Conservation (phyloP, 108 stramenopile genomes). For the Skeletonema grethae region DNA sequence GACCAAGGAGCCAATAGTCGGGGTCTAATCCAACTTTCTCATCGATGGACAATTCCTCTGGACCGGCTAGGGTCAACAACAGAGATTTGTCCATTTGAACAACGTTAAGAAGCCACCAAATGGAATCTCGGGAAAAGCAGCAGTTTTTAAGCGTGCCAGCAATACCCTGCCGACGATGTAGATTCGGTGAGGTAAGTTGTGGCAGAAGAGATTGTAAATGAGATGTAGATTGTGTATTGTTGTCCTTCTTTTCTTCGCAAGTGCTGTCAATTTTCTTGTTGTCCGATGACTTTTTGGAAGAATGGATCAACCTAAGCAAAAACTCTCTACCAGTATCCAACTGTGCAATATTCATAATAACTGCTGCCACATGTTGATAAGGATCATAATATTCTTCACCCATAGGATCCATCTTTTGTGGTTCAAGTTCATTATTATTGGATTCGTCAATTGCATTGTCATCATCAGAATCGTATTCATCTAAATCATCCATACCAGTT, state of each 20-base stretch:
- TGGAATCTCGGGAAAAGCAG: slow-evolving; percentile 79
- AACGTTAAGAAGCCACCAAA: slow-evolving; percentile 85
- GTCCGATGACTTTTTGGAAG: slow-evolving; percentile 3
- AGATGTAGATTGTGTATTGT: slow-evolving; percentile 30
- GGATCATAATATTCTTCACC: slow-evolving; percentile 64
- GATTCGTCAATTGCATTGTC: slow-evolving; percentile 1
- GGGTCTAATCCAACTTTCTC: slow-evolving; percentile 89
- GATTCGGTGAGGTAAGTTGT: slow-evolving; percentile 61
- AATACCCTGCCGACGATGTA: slow-evolving; percentile 78
- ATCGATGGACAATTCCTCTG: slow-evolving; percentile 83
- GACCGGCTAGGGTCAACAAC: slow-evolving; percentile 77
- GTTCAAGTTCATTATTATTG: slow-evolving; percentile 20
- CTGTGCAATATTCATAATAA: slow-evolving; percentile 89
- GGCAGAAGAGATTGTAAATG: slow-evolving; percentile 64
- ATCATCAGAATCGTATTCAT: slow-evolving; percentile 38
- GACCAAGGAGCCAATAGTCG: slow-evolving; percentile 87
- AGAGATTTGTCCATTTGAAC: slow-evolving; percentile 63
- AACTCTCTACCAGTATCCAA: slow-evolving; percentile 75
- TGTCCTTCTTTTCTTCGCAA: slow-evolving; percentile 3
- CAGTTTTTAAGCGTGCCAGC: slow-evolving; percentile 85
- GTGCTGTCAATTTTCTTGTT: slow-evolving; percentile 5
- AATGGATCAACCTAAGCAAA: slow-evolving; percentile 56
- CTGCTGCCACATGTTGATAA: slow-evolving; percentile 87
- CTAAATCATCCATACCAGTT: slow-evolving; percentile 6
- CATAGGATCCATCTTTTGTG: slow-evolving; percentile 17